These are phyloP conservation scores for Amylocarpus encephaloides DNA, from an alignment of 2,329 filamentous ascomycete species.

Conservation along the genomic window DNA sequence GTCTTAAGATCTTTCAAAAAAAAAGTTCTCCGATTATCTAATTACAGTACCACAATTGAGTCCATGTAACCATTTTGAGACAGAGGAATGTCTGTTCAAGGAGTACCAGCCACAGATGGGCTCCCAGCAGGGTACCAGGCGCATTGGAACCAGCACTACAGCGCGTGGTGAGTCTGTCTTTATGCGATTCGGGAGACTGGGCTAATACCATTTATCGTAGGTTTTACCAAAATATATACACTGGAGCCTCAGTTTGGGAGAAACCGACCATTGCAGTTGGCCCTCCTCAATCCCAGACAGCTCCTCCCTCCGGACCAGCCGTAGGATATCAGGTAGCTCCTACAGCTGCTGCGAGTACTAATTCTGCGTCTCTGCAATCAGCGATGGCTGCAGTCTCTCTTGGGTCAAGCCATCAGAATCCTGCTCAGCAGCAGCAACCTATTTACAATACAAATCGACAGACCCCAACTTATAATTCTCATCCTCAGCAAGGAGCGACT, in stretches of 20 bases:
- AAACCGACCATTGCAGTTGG: constrained; percentile 8
- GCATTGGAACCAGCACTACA: constrained; percentile 12
- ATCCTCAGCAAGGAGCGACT: not conserved
- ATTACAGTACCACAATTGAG: no score
- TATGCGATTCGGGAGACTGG: not conserved
- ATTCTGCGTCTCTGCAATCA: constrained; percentile 3
- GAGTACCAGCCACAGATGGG: not conserved
- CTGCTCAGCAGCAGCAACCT: not conserved
- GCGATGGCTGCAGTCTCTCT: constrained; percentile 9
- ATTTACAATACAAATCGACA: not conserved
- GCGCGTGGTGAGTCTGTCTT: constrained; percentile 8
- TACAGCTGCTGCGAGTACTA: not conserved
- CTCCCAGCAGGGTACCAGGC: constrained; percentile 14
- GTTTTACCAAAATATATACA: constrained; percentile 16
- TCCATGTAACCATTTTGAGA: not conserved
- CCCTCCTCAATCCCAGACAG: not conserved
- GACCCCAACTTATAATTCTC: not conserved
- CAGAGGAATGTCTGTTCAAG: not conserved
- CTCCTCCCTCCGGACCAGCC: constrained; percentile 8
- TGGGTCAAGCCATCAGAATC: not conserved
- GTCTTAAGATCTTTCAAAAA: no score
- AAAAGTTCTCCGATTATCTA: no score
- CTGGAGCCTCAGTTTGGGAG: constrained; percentile 11
- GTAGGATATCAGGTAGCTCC: constrained; percentile 4
- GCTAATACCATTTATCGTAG: not conserved